Base-by-base conservation (phyloP, 352 stramenopile species). In the Globisporangium polare region DNA sequence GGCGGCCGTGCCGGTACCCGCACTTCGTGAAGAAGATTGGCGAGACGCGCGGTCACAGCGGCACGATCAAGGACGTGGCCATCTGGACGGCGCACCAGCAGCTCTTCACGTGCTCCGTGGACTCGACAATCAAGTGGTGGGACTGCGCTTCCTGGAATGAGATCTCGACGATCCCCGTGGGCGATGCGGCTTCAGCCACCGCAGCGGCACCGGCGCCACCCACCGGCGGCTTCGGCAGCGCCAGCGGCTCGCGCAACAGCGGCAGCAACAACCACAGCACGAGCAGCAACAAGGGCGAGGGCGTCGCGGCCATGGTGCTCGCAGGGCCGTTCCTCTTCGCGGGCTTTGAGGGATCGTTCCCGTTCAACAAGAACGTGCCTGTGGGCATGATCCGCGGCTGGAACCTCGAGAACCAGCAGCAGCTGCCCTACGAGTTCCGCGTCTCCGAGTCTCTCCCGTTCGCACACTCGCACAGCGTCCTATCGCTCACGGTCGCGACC, bases 21-120 rank as follows among this genome's bases (percentile, higher is more conserved):
- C 86, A 95, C 71, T 89, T 95, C 56, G 69, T 91, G 58, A 86
- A 89, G 74, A 91, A 87, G 53, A 89, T 95, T 59, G 86, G 86
- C 37, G 81, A 89, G 69, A 89, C 83, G 1, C 80, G 77, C 42
- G 86, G 86, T 26, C 86, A 94, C 67, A 86, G 42, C 45, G 77
- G 77, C 37, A 58, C 82, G 10, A 77, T 94, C 61, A 92, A 92
- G 62, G 86, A 94, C 61, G 81, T 92, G 43, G 77, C 72, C 27
- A 86, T 94, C 72, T 94, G 86, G 86, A 62, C 65, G 10, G 63
- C 78, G 43, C 66, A 71, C 33, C 83, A 92, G 76, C 86, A 93
- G 68, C 74, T 91, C 9, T 90, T 94, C 61, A 94, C 86, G 57
- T 84, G 77, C 59, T 69, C 73, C 12, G 75, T 66, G 29, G 86